Conservation (phyloP, 208 protist genomes). For the Wallacemonas sp. region DNA sequence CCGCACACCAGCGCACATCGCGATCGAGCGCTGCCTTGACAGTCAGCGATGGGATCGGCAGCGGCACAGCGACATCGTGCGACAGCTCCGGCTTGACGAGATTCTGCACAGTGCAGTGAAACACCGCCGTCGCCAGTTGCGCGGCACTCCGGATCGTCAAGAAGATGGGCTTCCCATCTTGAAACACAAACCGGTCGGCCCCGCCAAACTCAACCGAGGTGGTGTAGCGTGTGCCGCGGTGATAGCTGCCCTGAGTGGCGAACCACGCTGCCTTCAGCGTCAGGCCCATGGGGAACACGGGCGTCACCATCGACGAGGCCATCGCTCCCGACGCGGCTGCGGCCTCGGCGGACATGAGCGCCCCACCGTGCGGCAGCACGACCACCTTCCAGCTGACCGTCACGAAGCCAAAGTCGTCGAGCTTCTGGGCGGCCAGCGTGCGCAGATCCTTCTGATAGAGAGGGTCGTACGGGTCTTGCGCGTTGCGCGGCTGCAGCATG, state of each 20-base stretch:
- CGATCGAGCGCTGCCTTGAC: constrained; percentile 51
- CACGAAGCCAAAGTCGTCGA: constrained; percentile 87
- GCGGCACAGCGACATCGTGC: constrained; percentile 51
- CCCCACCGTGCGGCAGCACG: constrained; percentile 70
- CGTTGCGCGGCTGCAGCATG: constrained; percentile 81
- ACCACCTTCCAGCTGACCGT: constrained; percentile 69
- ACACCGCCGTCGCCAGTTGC: constrained; percentile 33
- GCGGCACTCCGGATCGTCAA: constrained; percentile 47
- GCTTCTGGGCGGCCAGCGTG: constrained; percentile 39
- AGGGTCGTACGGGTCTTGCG: constrained; percentile 53
- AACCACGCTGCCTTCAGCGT: constrained; percentile 75
- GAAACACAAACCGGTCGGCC: constrained; percentile 43
- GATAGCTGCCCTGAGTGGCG: constrained; percentile 37
- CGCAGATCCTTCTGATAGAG: constrained; percentile 60
- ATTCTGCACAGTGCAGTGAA: constrained; percentile 81
- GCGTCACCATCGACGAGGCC: constrained; percentile 6
- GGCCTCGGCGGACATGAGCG: constrained; percentile 24
- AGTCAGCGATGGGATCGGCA: constrained; percentile 64
- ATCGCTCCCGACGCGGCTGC: neutral
- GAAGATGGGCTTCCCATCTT: constrained; percentile 47
- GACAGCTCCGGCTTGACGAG: constrained; percentile 33
- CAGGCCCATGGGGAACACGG: constrained; percentile 68
- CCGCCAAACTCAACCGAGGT: constrained; percentile 82
- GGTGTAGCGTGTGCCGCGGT: constrained; percentile 54
- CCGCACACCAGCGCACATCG: constrained; percentile 71